Evolutionary conservation across 179 eudicot genomes (phyloP).

Genomic region (Spinacia oleracea): DNA sequence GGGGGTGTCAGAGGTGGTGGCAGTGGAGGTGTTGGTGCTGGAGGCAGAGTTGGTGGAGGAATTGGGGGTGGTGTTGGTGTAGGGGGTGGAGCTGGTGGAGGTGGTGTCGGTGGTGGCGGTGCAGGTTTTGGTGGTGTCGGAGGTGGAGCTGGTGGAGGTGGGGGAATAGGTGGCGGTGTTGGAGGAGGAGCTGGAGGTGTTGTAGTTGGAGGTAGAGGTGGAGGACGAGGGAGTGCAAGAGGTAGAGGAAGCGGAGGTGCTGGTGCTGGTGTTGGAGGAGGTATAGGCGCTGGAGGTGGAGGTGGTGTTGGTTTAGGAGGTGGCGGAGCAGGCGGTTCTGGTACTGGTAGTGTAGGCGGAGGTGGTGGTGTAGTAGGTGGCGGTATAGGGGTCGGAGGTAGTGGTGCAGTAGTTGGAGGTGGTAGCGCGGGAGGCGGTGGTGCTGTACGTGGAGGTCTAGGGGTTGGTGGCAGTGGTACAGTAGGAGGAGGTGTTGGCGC

Average conservation of each 20-base stretch:
- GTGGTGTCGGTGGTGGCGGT: too few species aligned
- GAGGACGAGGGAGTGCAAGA: too few species aligned
- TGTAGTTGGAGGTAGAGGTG: constrained; percentile 1
- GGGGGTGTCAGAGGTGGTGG: neutral
- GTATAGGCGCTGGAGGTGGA: neutral
- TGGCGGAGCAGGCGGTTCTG: neutral
- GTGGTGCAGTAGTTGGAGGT: neutral
- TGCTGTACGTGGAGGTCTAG: neutral
- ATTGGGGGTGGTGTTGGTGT: neutral
- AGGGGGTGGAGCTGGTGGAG: neutral
- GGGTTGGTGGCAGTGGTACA: neutral
- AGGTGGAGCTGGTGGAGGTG: too few species aligned
- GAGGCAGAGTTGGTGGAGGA: neutral
- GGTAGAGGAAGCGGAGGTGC: neutral
- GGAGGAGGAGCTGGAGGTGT: neutral
- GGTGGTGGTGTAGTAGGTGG: too few species aligned
- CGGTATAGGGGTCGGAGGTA: neutral
- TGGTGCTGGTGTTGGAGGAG: neutral
- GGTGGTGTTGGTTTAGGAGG: neutral
- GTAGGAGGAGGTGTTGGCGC: neutral
- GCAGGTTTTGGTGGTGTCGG: neutral
- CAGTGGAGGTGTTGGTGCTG: too few species aligned
- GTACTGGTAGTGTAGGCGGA: neutral
- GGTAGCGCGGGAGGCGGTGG: neutral
- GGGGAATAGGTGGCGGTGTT: neutral